These are phyloP conservation scores for Microcyclospora tardicrescens DNA, from an alignment of 2,329 filamentous ascomycete species.

Conservation along the genomic window DNA sequence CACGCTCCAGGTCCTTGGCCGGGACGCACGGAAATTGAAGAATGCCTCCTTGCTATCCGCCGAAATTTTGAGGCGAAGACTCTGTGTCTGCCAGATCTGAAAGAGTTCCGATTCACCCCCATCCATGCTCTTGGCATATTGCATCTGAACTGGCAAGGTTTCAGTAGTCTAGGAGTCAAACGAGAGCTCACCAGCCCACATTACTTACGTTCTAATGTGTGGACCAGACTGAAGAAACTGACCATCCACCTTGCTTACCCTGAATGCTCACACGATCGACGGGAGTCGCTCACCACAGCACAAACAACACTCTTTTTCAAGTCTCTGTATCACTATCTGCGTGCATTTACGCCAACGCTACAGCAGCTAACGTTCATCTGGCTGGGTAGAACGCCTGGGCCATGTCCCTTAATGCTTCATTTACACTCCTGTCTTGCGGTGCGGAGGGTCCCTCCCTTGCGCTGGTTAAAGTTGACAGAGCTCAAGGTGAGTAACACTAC, in stretches of 20 bases:
- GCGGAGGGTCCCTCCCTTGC: conserved; percentile 3
- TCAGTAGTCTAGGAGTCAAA: conserved; percentile 12
- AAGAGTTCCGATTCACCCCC: conserved; percentile 12
- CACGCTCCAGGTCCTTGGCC: conserved; percentile 19
- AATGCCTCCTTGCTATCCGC: conserved; percentile 15
- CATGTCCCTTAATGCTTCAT: conserved; percentile 18
- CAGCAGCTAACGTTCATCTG: conserved; percentile 19
- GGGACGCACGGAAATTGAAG: conserved; percentile 16
- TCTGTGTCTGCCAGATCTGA: conserved; percentile 7
- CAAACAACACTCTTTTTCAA: conserved; percentile 19
- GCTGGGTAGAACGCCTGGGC: conserved; percentile 15
- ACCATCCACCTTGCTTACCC: conserved; percentile 12
- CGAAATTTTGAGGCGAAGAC: conserved; percentile 14
- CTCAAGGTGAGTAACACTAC: conserved; percentile 15
- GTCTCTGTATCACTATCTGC: conserved; percentile 19
- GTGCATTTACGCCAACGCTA: conserved; percentile 17
- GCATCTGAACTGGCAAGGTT: conserved; percentile 20
- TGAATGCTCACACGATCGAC: conserved; percentile 11
- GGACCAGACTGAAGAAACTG: conserved; percentile 16
- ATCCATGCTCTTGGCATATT: conserved; percentile 21
- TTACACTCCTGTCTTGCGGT: conserved; percentile 7
- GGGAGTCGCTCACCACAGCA: conserved; percentile 5
- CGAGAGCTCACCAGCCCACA: conserved; percentile 2
- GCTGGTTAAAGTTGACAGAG: conserved; percentile 13
- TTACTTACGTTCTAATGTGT: conserved; percentile 6